Evolutionary conservation across 2,329 filamentous ascomycete species (phyloP).

Genomic region (Microdochium paspali): DNA sequence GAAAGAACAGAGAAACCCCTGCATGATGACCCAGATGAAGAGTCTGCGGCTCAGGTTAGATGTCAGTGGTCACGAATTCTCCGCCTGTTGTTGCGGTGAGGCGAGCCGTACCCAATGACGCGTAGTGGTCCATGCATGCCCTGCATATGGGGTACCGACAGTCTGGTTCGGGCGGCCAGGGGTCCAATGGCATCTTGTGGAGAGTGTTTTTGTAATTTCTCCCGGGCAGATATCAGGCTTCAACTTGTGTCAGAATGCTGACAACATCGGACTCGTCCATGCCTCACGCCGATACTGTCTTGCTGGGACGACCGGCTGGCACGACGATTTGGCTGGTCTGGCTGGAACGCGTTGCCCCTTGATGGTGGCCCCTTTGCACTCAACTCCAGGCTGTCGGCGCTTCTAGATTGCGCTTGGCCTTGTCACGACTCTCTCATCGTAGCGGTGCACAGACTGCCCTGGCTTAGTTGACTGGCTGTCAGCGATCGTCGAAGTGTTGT

Average conservation of each 20-base stretch:
- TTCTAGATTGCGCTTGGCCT: too few relatives aligned
- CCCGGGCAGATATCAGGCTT: not conserved
- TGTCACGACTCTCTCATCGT: too few relatives aligned
- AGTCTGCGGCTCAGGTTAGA: not conserved
- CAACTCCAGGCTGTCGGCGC: too few relatives aligned
- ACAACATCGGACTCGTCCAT: not conserved
- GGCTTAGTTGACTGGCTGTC: not conserved
- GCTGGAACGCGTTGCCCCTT: too few relatives aligned
- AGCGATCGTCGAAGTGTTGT: not conserved
- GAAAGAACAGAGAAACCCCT: not conserved
- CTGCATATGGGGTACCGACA: not conserved
- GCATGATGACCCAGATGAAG: not conserved
- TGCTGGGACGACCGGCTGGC: not conserved
- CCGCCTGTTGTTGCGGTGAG: not conserved
- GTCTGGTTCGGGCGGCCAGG: not conserved
- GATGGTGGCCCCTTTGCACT: too few relatives aligned
- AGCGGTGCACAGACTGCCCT: too few relatives aligned
- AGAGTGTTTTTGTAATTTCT: not conserved
- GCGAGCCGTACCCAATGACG: not conserved
- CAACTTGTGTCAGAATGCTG: not conserved
- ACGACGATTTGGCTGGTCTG: too few relatives aligned
- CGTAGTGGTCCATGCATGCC: not conserved
- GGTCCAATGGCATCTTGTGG: not conserved
- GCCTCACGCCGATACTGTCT: not conserved
- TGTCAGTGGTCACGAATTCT: not conserved